Evolutionary conservation across 164 flowering plant genomes (phyloP).

Genomic region (Euptelea pleiosperma): DNA sequence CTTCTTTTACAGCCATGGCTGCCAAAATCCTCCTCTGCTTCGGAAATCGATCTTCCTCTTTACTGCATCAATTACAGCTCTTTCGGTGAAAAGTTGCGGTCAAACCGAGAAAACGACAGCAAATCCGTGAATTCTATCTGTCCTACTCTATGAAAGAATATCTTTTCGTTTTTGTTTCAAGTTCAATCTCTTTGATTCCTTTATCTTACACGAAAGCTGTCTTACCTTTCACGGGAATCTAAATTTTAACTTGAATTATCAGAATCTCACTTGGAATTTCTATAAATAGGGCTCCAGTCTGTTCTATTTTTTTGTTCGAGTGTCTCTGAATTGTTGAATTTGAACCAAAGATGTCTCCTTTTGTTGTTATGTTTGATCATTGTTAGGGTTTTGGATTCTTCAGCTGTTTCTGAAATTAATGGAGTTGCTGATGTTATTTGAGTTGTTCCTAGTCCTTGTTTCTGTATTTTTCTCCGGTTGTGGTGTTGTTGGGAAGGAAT

Average conservation of each 20-base stretch:
- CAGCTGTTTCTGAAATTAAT: too few relatives aligned
- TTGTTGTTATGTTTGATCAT: too few relatives aligned
- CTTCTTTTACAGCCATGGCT: too few relatives aligned
- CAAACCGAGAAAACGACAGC: slow-evolving; percentile 13
- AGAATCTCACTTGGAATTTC: not conserved
- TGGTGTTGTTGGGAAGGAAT: slow-evolving; percentile 46
- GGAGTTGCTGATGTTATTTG: not conserved
- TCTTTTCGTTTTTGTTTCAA: not conserved
- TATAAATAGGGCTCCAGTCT: not conserved
- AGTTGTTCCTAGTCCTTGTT: not conserved
- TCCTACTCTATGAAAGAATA: not conserved
- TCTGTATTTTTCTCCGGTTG: slow-evolving; percentile 17
- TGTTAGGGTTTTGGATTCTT: too few relatives aligned
- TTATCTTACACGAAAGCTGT: not conserved
- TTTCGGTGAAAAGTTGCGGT: slow-evolving; percentile 2
- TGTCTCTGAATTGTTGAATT: too few relatives aligned
- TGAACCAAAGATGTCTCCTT: too few relatives aligned
- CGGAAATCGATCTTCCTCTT: not conserved
- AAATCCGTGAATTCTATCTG: slow-evolving; percentile 15
- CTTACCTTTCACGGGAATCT: slow-evolving; percentile 4
- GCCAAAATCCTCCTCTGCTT: slow-evolving; percentile 1
- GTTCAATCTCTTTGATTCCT: not conserved
- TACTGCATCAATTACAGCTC: not conserved
- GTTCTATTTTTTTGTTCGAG: too few relatives aligned
- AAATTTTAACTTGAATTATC: not conserved